A percentile compares a stretch with the other conserved stretches of the same genome.
Evolutionary conservation across 2,329 filamentous ascomycete species (phyloP).

Genomic region (Knufia fluminis): DNA sequence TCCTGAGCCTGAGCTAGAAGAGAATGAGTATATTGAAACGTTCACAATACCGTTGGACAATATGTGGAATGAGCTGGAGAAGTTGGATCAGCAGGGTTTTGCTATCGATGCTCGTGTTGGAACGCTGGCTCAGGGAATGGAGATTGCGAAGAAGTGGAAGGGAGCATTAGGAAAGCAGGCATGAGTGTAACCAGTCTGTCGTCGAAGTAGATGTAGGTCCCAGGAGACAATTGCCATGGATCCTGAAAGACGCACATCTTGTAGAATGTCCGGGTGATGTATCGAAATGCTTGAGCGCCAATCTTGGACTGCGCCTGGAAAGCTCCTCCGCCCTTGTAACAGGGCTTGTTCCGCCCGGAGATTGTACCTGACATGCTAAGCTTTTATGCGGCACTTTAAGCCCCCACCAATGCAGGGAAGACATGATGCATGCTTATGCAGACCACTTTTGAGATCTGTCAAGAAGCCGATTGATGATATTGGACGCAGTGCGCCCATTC

Average conservation of each 20-base stretch:
- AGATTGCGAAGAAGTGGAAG: slow-evolving; percentile 51
- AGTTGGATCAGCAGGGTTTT: slow-evolving; percentile 59
- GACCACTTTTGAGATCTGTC: slow-evolving; percentile 2
- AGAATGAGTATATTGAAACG: slow-evolving; percentile 73
- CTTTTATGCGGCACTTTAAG: not conserved
- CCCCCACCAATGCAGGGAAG: not conserved
- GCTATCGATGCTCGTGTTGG: slow-evolving; percentile 72
- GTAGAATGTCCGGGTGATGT: too few relatives aligned
- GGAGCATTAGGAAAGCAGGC: slow-evolving; percentile 1
- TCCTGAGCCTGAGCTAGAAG: slow-evolving; percentile 61
- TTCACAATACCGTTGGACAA: slow-evolving; percentile 58
- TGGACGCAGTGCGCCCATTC: not conserved
- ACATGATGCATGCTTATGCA: too few relatives aligned
- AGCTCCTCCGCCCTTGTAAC: too few relatives aligned
- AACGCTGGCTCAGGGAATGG: slow-evolving; percentile 68
- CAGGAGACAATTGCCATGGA: too few relatives aligned
- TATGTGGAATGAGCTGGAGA: slow-evolving; percentile 58
- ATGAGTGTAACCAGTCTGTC: not conserved
- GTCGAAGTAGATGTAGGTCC: too few relatives aligned
- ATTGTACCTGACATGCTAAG: not conserved
- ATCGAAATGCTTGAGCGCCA: too few relatives aligned
- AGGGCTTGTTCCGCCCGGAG: too few relatives aligned
- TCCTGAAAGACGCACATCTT: too few relatives aligned
- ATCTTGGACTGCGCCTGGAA: too few relatives aligned
- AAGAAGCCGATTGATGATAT: not conserved